Evolutionary conservation across 2,329 filamentous ascomycete species (phyloP), one percentile per base, ranked within the genome.

Genomic region (Diaporthe aspalathi): DNA sequence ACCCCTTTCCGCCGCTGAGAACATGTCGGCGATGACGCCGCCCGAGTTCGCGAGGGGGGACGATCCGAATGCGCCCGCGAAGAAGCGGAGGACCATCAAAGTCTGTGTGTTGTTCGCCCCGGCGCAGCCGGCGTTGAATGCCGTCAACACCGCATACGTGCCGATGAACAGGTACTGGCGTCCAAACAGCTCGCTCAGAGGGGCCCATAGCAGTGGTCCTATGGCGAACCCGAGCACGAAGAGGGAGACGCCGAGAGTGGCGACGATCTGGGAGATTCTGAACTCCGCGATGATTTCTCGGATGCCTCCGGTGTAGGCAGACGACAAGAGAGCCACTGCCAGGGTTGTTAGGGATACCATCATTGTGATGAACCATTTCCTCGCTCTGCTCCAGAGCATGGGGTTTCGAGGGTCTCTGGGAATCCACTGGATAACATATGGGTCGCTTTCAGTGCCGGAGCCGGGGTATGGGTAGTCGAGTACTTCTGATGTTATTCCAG

Each of bases 61-160:
- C 0, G 88, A 88, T 5, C 89, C 90, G 75, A 91, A 91, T 9
- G 87, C 80, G 49, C 90, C 90, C 27, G 88, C 87, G 67, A 93
- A 87, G 81, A 93, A 93, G n/a, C 92, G 88, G 49, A 92, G 83
- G n/a, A 92, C 84, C 40, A 93, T 81, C 2, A 94, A 81, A 1
- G 88, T 87, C 60, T 82, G 82, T 72, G 91, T 89, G 74, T 87
- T 90, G 70, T 87, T 81, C 0, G 87, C 82, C 11, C 86, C 90
- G 1, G 89, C 87, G 22, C 84, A 85, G 5, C 84, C 90, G 27
- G 86, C 89, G 75, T 88, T 91, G 78, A 93, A 93, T 1, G 85
- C 86, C 1, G 87, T 87, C 71, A 92, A 84, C 16, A 84, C 83
- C 68, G 85, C 79, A 75, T 90, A 91, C 5, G 88, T 90, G 68